Evolutionary conservation across 1,139 yeast genomes (phyloP).

Genomic region (Fermentozyma sake): DNA sequence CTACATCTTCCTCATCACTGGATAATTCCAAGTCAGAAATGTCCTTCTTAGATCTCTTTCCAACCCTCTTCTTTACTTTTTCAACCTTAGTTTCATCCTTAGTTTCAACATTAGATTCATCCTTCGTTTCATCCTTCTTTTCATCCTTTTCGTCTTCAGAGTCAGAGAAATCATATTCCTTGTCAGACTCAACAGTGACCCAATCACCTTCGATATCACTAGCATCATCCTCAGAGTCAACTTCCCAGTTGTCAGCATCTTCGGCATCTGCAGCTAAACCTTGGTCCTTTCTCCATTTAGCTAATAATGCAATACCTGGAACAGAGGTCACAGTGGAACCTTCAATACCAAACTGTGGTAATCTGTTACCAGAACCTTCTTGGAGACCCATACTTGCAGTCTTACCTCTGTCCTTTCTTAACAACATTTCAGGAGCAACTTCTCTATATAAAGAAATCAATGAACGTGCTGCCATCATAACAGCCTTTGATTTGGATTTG

Average conservation of each 20-base stretch:
- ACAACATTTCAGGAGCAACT: constrained; percentile 93
- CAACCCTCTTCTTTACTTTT: too few relatives aligned
- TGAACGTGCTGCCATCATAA: constrained; percentile 91
- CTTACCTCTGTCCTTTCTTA: constrained; percentile 88
- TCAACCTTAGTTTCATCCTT: constrained; percentile 42
- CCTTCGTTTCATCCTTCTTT: constrained; percentile 33
- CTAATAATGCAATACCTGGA: constrained; percentile 86
- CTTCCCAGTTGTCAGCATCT: constrained; percentile 40
- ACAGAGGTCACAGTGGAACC: constrained; percentile 57
- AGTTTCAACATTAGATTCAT: constrained; percentile 29
- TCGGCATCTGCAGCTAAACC: constrained; percentile 48
- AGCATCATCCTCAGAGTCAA: constrained; percentile 41
- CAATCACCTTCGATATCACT: constrained; percentile 62
- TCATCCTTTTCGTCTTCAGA: constrained; percentile 42
- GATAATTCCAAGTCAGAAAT: constrained; percentile 41
- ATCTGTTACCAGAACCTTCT: constrained; percentile 37
- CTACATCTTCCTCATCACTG: constrained; percentile 11
- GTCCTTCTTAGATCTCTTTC: constrained; percentile 56
- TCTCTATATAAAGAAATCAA: constrained; percentile 83
- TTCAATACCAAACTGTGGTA: constrained; percentile 74
- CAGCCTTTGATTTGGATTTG: constrained; percentile 91
- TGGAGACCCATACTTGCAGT: constrained; percentile 76
- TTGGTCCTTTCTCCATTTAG: constrained; percentile 80
- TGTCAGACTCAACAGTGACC: constrained; percentile 56
- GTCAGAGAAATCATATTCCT: constrained; percentile 53